Conservation (phyloP, 768 basidiomycete genomes). For the Agrocybe praecox region DNA sequence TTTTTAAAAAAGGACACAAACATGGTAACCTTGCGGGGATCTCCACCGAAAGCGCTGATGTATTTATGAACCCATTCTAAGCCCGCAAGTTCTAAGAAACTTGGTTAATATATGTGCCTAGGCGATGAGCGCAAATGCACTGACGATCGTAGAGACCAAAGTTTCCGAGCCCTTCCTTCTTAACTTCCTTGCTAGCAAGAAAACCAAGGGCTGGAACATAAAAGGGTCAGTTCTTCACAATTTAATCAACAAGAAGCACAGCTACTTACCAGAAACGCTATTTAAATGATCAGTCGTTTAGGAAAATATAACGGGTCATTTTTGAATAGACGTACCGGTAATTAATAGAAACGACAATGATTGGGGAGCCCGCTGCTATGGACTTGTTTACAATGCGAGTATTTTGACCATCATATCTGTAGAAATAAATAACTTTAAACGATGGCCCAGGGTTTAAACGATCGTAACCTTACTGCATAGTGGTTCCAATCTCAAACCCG, state of each 20-base stretch:
- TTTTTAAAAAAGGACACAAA: conserved; percentile 13
- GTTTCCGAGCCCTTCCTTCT: conserved; percentile 10
- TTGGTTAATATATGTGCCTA: too few species aligned
- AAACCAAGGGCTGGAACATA: conserved; percentile 5
- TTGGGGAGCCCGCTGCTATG: conserved; percentile 11
- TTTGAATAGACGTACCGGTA: conserved; percentile 5
- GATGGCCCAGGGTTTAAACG: background rate
- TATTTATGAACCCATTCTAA: conserved; percentile 56
- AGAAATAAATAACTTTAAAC: background rate
- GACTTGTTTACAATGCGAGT: conserved; percentile 9
- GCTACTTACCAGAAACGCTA: background rate
- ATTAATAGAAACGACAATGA: conserved; percentile 13
- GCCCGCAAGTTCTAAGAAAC: conserved; percentile 39
- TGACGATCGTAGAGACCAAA: conserved; percentile 12
- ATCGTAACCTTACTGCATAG: background rate
- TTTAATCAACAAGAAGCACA: background rate
- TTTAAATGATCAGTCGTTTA: too few species aligned
- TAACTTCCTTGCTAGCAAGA: conserved; percentile 9
- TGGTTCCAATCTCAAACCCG: background rate
- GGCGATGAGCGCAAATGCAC: background rate
- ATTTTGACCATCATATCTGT: background rate
- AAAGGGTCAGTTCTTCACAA: background rate
- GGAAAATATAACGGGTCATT: background rate
- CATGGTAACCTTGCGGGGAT: conserved; percentile 45
- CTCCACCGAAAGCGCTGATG: conserved; percentile 54